Conservation (phyloP, 768 basidiomycete species). For the Serendipita sp. region DNA sequence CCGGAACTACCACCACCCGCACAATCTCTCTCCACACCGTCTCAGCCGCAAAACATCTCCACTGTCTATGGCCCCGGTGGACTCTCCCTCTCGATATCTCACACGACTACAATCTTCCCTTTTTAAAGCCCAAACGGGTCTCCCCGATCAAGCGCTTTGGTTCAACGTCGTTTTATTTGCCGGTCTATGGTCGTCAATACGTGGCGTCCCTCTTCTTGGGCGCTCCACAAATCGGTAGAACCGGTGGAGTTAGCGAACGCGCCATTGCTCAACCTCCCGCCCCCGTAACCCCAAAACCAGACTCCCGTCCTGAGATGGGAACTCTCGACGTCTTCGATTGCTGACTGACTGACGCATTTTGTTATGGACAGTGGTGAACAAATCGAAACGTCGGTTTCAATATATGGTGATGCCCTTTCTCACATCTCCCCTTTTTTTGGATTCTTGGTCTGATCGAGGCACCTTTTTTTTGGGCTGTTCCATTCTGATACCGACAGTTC, state of each 20-base stretch:
- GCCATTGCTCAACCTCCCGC: too few relatives aligned
- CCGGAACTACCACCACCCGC: too few relatives aligned
- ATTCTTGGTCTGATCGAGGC: too few relatives aligned
- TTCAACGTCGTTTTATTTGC: too few relatives aligned
- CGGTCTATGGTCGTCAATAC: neutral
- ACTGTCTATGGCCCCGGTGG: too few relatives aligned
- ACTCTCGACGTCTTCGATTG: neutral
- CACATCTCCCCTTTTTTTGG: too few relatives aligned
- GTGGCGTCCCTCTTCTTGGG: neutral
- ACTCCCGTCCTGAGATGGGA: neutral
- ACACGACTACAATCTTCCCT: neutral
- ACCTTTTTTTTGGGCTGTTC: neutral
- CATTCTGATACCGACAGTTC: conserved; percentile 32
- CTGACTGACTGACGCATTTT: neutral
- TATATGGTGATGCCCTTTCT: conserved; percentile 43
- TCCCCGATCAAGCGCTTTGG: neutral
- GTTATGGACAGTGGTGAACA: conserved; percentile 46
- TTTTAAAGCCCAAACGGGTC: neutral
- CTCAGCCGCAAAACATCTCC: too few relatives aligned
- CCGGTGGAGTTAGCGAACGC: too few relatives aligned
- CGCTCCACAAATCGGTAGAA: neutral
- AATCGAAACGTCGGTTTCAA: conserved; percentile 52
- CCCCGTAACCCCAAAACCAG: too few relatives aligned
- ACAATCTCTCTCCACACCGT: too few relatives aligned
- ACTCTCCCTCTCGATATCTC: too few relatives aligned